Conservation (phyloP, 305 asterid genomes). For the Rubia tinctorum region DNA sequence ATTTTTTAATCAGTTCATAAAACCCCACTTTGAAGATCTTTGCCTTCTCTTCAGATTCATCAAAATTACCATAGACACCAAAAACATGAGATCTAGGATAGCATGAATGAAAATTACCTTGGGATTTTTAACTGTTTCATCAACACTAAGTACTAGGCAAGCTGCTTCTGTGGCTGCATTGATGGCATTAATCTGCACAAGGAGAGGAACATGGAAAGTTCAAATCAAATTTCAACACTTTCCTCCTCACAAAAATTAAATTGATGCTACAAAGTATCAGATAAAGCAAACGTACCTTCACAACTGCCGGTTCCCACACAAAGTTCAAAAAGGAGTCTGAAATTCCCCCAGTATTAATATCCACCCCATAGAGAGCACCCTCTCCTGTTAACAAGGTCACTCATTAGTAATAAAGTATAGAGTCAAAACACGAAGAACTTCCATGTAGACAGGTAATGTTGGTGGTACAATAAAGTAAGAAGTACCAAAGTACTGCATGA, state of each 20-base stretch:
- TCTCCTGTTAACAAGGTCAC: slow-evolving; percentile 54
- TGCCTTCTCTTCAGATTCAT: not conserved
- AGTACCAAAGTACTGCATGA: not conserved
- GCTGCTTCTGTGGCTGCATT: slow-evolving; percentile 99
- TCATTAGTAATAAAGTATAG: slow-evolving; percentile 12
- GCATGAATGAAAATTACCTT: slow-evolving; percentile 48
- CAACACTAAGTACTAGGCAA: slow-evolving; percentile 90
- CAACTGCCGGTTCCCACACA: slow-evolving; percentile 98
- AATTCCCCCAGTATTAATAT: slow-evolving; percentile 93
- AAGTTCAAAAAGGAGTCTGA: slow-evolving; percentile 89
- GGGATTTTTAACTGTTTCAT: slow-evolving; percentile 94
- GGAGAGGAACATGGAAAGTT: not conserved
- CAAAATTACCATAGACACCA: not conserved
- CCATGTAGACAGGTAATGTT: not conserved
- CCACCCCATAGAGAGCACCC: slow-evolving; percentile 94
- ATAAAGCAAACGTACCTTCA: slow-evolving; percentile 45
- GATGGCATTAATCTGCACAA: slow-evolving; percentile 78
- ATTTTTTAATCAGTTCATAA: too few relatives aligned
- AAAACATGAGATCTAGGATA: not conserved
- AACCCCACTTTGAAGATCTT: too few relatives aligned
- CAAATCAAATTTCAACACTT: not conserved
- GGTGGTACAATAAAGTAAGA: not conserved
- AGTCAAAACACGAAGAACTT: not conserved
- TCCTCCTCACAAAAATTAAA: not conserved
- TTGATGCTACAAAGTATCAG: not conserved